phyloP scores from a whole-genome alignment of 1,284 basidiomycete genomes.

The Apiotrichum domesticum region DNA sequence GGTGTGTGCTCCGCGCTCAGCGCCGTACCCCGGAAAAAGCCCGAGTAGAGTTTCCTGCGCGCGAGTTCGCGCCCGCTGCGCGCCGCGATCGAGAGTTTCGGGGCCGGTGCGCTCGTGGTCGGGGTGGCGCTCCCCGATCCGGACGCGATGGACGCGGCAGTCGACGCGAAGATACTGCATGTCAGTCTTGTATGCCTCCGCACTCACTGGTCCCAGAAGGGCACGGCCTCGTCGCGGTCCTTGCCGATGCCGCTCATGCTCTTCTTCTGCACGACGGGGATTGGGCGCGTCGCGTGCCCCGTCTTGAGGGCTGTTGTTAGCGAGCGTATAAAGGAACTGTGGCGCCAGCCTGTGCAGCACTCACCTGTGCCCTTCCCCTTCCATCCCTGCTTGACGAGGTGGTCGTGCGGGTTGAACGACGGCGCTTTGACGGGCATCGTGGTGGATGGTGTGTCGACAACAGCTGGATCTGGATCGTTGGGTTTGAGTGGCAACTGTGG shows the following conservation, averaged over 20 bases:
- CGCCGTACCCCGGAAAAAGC: constrained; percentile 70
- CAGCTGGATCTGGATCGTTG: not conserved
- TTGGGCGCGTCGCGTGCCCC: constrained; percentile 53
- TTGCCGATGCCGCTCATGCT: constrained; percentile 76
- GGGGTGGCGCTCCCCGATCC: constrained; percentile 25
- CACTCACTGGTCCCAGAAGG: constrained; percentile 91
- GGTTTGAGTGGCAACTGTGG: too few relatives aligned
- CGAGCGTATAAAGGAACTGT: not conserved
- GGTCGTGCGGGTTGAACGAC: constrained; percentile 63
- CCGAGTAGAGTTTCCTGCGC: constrained; percentile 63
- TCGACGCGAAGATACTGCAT: constrained; percentile 65
- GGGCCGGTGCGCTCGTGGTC: constrained; percentile 22
- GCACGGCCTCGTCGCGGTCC: constrained; percentile 85
- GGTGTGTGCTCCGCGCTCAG: constrained; percentile 51
- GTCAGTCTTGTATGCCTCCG: not conserved
- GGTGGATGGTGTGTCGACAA: not conserved
- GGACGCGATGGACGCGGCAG: constrained; percentile 64
- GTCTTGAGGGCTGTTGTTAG: constrained; percentile 40
- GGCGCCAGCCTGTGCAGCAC: not conserved
- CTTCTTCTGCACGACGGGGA: constrained; percentile 77
- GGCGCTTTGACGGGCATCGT: constrained; percentile 48
- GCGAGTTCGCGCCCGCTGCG: constrained; percentile 72
- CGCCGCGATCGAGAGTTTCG: constrained; percentile 55
- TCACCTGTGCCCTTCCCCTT: constrained; percentile 63
- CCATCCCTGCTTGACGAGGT: constrained; percentile 81